These are phyloP conservation scores for Pichia kluyveri DNA, from an alignment of 805 yeast genomes.

Conservation along the genomic window DNA sequence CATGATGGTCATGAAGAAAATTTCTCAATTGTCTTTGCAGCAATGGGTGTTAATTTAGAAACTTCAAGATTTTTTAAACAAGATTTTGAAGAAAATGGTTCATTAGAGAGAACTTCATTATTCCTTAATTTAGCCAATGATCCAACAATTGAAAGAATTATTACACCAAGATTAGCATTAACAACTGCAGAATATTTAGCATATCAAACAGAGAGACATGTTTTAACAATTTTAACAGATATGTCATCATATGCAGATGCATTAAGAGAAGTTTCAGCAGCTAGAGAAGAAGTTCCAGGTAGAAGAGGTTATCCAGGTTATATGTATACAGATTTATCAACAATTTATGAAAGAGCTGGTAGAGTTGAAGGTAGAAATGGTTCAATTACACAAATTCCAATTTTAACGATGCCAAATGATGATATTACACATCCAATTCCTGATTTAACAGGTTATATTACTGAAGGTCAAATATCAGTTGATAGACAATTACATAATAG, in stretches of 20 bases:
- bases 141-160: constrained; percentile 98
- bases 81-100: constrained; percentile 98
- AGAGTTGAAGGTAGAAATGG: constrained; percentile 99
- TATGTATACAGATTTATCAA: constrained; percentile 99
- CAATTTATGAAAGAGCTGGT: constrained; percentile 99
- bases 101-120: constrained; percentile 93
- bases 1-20: constrained; percentile 99
- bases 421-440: constrained; percentile 99
- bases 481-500: constrained; percentile 95
- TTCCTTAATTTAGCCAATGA: constrained; percentile 97
- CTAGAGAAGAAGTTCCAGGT: constrained; percentile 99
- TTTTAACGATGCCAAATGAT: constrained; percentile 98
- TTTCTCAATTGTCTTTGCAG: constrained; percentile 98
- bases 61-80: constrained; percentile 98
- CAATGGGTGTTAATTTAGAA: constrained; percentile 99
- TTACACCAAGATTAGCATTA: constrained; percentile 97
- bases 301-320: constrained; percentile 99
- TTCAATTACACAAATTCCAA: constrained; percentile 97
- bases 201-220: constrained; percentile 98
- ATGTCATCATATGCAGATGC: constrained; percentile 99
- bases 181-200: constrained; percentile 98
- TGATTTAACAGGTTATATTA: constrained; percentile 98
- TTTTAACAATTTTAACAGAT: constrained; percentile 93
- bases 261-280: constrained; percentile 98
- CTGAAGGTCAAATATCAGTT: constrained; percentile 97